Evolutionary conservation across 2,329 filamentous ascomycete species (phyloP).

Genomic region (Lojkania enalia): DNA sequence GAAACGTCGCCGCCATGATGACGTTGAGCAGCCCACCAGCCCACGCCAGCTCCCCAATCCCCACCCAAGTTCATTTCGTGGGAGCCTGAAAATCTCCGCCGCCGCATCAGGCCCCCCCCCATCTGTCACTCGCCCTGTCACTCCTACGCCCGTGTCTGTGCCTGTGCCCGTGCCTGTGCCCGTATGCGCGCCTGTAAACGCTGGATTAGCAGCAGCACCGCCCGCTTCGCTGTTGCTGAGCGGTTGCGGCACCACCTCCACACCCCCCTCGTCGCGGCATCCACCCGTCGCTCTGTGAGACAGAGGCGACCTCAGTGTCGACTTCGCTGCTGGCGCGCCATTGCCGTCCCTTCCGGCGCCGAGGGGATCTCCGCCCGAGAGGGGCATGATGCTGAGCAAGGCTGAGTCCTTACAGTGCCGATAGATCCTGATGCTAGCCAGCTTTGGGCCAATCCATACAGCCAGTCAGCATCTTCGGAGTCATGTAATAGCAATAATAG

Average conservation of each 20-base stretch:
- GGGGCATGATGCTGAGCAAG: conserved; percentile 7
- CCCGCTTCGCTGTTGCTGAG: too few species aligned
- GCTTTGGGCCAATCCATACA: too few species aligned
- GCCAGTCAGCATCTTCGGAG: not conserved
- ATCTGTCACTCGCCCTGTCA: not conserved
- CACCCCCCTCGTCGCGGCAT: not conserved
- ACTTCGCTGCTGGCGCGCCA: conserved; percentile 2
- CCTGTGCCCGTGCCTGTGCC: too few species aligned
- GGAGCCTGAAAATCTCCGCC: conserved; percentile 15
- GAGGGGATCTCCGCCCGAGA: conserved; percentile 7
- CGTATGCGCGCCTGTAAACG: too few species aligned
- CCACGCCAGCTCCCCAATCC: not conserved
- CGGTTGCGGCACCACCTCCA: not conserved
- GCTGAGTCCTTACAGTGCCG: conserved; percentile 4
- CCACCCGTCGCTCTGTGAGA: too few species aligned
- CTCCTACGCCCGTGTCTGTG: not conserved
- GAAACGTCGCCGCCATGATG: conserved; percentile 11
- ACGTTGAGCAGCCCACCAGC: conserved; percentile 5
- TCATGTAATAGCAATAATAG: not conserved
- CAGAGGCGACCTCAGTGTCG: not conserved
- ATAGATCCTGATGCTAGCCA: conserved; percentile 5
- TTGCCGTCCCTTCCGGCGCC: conserved; percentile 8
- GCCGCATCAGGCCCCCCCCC: not conserved
- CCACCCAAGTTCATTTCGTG: not conserved
- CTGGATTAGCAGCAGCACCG: too few species aligned